Conservation (phyloP, 2,329 filamentous ascomycete genomes). For the Dactylellina parvicollis region DNA sequence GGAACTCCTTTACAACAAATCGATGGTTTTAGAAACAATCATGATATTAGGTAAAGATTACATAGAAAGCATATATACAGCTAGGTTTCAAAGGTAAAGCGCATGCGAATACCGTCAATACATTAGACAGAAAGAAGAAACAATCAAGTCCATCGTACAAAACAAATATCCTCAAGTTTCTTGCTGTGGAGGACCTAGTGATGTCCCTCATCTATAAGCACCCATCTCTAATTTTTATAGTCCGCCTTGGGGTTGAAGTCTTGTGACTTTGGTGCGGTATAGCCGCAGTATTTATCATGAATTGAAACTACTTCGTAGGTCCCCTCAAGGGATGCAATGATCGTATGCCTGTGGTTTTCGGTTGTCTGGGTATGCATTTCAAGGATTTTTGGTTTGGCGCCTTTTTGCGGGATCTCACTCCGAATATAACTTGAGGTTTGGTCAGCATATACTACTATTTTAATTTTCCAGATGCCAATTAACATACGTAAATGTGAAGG, state of each 20-base stretch:
- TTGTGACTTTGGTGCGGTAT: slow-evolving; percentile 41
- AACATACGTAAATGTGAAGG: slow-evolving; percentile 87
- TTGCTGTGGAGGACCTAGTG: not conserved
- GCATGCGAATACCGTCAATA: not conserved
- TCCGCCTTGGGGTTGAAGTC: slow-evolving; percentile 25
- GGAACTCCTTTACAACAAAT: not conserved
- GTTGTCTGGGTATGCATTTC: slow-evolving; percentile 91
- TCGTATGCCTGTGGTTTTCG: slow-evolving; percentile 80
- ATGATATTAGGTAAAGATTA: not conserved
- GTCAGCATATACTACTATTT: no score
- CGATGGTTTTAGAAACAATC: slow-evolving; percentile 8
- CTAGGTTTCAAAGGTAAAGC: not conserved
- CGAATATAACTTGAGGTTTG: slow-evolving; percentile 74
- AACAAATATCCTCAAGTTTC: not conserved
- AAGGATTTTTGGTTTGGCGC: slow-evolving; percentile 79
- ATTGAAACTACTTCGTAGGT: slow-evolving; percentile 98
- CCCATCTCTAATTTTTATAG: slow-evolving; percentile 18
- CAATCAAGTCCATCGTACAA: not conserved
- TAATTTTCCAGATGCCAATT: no score
- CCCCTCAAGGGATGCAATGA: slow-evolving; percentile 89
- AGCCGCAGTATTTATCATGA: slow-evolving; percentile 90
- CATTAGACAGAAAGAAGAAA: not conserved
- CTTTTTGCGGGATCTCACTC: slow-evolving; percentile 82
- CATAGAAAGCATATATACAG: slow-evolving; percentile 26
- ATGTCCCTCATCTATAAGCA: not conserved